Conservation (phyloP, 495 filamentous ascomycete genomes). For the Astrothelium macrocarpum region DNA sequence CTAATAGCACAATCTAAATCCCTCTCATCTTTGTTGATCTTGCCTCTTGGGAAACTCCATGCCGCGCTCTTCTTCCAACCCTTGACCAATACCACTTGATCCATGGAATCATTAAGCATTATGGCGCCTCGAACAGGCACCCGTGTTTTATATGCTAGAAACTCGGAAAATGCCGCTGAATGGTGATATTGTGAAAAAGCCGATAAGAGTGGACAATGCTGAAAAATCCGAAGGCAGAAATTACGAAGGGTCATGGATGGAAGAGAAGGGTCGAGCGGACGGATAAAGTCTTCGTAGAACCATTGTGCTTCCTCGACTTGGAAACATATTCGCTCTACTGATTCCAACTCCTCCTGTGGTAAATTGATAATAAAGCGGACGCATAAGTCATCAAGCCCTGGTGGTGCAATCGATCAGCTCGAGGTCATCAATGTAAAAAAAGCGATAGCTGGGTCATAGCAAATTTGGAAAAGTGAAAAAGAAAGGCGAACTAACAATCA, state of each 20-base stretch:
- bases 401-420: background rate
- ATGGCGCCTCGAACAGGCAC: conserved; percentile 92
- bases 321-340: conserved; percentile 89
- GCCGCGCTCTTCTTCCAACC: conserved; percentile 94
- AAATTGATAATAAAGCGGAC: conserved; percentile 95
- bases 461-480: background rate
- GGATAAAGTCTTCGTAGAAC: conserved; percentile 99
- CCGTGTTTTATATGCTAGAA: conserved; percentile 84
- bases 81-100: conserved; percentile 82
- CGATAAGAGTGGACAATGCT: conserved; percentile 81
- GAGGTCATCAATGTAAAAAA: no score
- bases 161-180: conserved; percentile 73
- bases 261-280: conserved; percentile 72
- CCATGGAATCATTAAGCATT: conserved; percentile 82
- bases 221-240: conserved; percentile 82
- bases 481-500: conserved; percentile 58
- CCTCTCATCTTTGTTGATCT: conserved; percentile 93
- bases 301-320: conserved; percentile 99
- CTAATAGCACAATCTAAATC: conserved; percentile 86
- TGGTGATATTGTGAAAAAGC: conserved; percentile 68
- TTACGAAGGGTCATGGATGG: conserved; percentile 73
- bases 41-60: conserved; percentile 94
- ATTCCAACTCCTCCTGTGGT: conserved; percentile 77
- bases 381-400: conserved; percentile 83
- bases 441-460: background rate